Evolutionary conservation across 169 alveolate species (phyloP).

Genomic region (Plasmodium berghei): DNA sequence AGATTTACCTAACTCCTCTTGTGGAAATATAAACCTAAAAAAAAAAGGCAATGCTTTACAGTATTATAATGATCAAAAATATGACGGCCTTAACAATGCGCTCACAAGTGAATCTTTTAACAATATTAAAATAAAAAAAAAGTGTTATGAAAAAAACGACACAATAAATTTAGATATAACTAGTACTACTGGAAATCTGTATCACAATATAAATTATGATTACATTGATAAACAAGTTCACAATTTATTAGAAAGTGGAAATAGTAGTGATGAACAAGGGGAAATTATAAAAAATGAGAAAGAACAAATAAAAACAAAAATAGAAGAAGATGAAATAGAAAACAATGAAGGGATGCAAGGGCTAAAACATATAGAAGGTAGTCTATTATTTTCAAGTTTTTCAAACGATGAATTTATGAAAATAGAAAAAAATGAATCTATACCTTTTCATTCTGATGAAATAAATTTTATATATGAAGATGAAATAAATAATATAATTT

Average conservation of each 20-base stretch:
- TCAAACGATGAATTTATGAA: neutral
- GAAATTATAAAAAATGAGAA: no score
- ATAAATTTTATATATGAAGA: constrained; percentile 1
- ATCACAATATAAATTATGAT: neutral
- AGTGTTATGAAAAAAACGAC: neutral
- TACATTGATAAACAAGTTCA: neutral
- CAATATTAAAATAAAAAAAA: neutral
- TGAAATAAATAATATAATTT: constrained; percentile 7
- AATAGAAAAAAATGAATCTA: neutral
- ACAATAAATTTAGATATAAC: neutral
- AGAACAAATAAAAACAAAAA: no score
- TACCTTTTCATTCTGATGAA: neutral
- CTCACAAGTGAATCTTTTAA: neutral
- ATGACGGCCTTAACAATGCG: neutral
- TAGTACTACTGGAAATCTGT: no score
- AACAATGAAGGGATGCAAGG: neutral
- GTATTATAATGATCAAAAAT: constrained; percentile 11
- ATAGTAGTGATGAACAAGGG: neutral
- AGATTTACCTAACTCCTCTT: neutral
- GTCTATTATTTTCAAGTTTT: constrained; percentile 1
- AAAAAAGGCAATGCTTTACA: constrained; percentile 5
- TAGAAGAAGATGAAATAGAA: no score
- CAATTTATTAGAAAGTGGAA: neutral
- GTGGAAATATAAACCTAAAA: constrained; percentile 7
- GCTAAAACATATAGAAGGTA: neutral